These are phyloP conservation scores for Lithospermum erythrorhizon DNA, from an alignment of 257 asterid genomes.

Conservation along the genomic window DNA sequence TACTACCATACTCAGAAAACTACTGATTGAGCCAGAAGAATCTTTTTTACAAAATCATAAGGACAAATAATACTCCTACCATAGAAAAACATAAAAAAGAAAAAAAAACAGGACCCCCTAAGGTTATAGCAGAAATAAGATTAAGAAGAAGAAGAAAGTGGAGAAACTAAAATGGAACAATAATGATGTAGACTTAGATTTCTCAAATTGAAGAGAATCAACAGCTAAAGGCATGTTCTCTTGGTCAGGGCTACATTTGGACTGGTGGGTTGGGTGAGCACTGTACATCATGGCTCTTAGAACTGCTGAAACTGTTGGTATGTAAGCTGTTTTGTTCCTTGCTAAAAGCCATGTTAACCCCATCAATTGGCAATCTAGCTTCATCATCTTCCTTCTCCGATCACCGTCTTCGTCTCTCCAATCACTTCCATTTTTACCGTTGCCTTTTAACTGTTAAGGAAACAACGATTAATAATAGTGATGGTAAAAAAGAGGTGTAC, in stretches of 20 bases:
- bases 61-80: constrained; percentile 6
- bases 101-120: constrained; percentile 11
- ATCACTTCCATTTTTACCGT: constrained; percentile 59
- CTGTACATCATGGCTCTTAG: constrained; percentile 95
- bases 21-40: not conserved
- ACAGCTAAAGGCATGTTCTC: constrained; percentile 99
- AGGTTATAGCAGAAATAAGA: constrained; percentile 44
- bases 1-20: constrained; percentile 19
- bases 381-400: constrained; percentile 63
- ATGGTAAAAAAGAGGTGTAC: too few species aligned
- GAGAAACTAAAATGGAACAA: constrained; percentile 1
- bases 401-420: constrained; percentile 25
- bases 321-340: constrained; percentile 93
- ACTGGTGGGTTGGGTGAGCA: constrained; percentile 68
- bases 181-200: constrained; percentile 34
- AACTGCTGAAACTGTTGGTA: constrained; percentile 98
- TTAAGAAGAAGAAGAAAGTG: not conserved
- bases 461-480: too few species aligned
- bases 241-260: constrained; percentile 94
- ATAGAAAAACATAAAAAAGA: too few species aligned
- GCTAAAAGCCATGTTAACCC: constrained; percentile 98
- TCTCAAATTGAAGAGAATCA: constrained; percentile 71
- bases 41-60: constrained; percentile 9
- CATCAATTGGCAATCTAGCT: constrained; percentile 84
- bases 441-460: constrained; percentile 40